Evolutionary conservation across 495 filamentous ascomycete genomes (phyloP).

Genomic region (Penicillium bovifimosum): DNA sequence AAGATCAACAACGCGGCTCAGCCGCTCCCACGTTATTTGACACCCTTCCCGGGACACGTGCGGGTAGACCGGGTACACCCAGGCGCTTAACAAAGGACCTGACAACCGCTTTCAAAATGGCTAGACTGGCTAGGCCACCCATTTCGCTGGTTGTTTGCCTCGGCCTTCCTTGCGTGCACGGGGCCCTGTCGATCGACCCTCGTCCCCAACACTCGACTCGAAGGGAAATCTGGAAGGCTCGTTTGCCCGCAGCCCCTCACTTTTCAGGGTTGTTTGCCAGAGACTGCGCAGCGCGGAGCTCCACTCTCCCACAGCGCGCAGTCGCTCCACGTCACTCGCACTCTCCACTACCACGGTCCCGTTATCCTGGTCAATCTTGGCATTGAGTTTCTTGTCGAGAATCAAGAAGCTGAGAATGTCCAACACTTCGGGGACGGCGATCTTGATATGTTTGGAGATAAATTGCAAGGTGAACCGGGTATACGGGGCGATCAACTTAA

Average conservation of each 20-base stretch:
- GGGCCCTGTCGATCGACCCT: slow-evolving; percentile 14
- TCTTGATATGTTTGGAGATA: slow-evolving; percentile 79
- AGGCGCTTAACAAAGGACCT: slow-evolving; percentile 2
- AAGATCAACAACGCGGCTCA: slow-evolving; percentile 2
- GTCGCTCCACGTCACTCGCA: slow-evolving; percentile 65
- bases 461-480: slow-evolving; percentile 83
- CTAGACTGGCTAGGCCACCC: neutral
- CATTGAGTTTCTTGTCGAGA: slow-evolving; percentile 77
- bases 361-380: slow-evolving; percentile 81
- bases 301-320: slow-evolving; percentile 70
- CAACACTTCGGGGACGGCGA: slow-evolving; percentile 77
- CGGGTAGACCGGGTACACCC: neutral
- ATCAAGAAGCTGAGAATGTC: slow-evolving; percentile 93
- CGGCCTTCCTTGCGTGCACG: slow-evolving; percentile 19
- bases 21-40: neutral
- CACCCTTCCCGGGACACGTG: neutral
- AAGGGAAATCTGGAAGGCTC: slow-evolving; percentile 28
- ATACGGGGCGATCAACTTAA: slow-evolving; percentile 92
- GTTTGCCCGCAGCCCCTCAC: slow-evolving; percentile 63
- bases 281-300: slow-evolving; percentile 59
- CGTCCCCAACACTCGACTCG: slow-evolving; percentile 31
- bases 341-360: slow-evolving; percentile 79
- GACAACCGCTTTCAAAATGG: neutral
- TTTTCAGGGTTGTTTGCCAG: slow-evolving; percentile 60
- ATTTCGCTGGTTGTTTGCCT: slow-evolving; percentile 11